Evolutionary conservation across 352 stramenopile genomes (phyloP).

Genomic region (Phytophthora vignae): DNA sequence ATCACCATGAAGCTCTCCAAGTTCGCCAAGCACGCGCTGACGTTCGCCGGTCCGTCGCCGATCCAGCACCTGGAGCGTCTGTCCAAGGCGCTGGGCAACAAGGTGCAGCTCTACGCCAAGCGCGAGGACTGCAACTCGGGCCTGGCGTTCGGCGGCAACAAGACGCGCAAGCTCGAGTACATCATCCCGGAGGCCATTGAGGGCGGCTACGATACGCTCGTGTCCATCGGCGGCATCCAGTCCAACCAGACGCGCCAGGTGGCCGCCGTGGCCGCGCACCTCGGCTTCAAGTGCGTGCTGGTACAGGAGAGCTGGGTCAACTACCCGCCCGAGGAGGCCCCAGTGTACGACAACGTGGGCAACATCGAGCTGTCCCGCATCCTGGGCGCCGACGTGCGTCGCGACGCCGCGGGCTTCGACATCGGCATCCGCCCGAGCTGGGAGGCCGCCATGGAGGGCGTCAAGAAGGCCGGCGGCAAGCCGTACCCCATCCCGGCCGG

Average conservation of each 20-base stretch:
- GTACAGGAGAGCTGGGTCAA: conserved; percentile 53
- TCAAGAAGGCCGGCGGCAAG: conserved; percentile 47
- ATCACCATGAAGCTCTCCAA: conserved; percentile 44
- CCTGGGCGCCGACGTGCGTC: conserved; percentile 40
- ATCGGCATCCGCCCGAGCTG: conserved; percentile 49
- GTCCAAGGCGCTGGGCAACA: conserved; percentile 42
- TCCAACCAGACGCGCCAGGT: conserved; percentile 50
- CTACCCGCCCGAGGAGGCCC: conserved; percentile 35
- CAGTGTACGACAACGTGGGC: conserved; percentile 43
- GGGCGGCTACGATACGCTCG: conserved; percentile 45
- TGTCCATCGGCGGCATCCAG: conserved; percentile 48
- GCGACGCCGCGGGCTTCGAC: conserved; percentile 38
- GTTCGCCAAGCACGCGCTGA: conserved; percentile 47
- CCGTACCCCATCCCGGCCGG: conserved; percentile 45
- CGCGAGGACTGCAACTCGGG: conserved; percentile 48
- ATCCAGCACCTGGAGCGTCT: conserved; percentile 46
- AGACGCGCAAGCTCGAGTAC: conserved; percentile 51
- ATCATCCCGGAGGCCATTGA: conserved; percentile 48
- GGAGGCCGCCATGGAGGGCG: conserved; percentile 41
- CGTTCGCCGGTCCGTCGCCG: conserved; percentile 41
- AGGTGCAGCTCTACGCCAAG: conserved; percentile 50
- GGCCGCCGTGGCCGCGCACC: conserved; percentile 39
- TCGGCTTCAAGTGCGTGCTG: conserved; percentile 49
- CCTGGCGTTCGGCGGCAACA: conserved; percentile 45
- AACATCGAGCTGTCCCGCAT: conserved; percentile 50